Evolutionary conservation across 371 early-diverging fungal genomes (phyloP).

Genomic region (Amoeboaphelidium protococcarum): DNA sequence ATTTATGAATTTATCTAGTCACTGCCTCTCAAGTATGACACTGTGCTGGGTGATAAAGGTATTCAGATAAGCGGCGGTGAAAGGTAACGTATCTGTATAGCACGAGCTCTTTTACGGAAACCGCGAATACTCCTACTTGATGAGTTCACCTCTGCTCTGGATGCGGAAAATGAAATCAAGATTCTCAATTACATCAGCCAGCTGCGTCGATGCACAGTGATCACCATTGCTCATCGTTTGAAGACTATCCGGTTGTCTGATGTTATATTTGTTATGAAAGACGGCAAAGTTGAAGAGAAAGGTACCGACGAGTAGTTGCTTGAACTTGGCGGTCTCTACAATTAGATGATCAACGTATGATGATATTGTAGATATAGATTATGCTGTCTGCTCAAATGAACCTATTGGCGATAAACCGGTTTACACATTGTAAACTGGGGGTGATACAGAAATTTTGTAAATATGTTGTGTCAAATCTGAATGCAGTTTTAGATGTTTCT

Average conservation of each 20-base stretch:
- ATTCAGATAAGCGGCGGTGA: conserved; percentile 11
- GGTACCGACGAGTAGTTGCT: not conserved
- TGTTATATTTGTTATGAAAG: not conserved
- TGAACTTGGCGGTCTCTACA: too few species aligned
- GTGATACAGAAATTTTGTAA: too few species aligned
- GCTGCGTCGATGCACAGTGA: not conserved
- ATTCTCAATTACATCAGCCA: not conserved
- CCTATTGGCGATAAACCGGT: too few species aligned
- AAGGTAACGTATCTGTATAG: not conserved
- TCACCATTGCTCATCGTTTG: not conserved
- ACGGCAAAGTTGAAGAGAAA: not conserved
- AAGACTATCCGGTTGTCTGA: not conserved
- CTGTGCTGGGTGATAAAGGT: conserved; percentile 11
- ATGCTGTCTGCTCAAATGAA: too few species aligned
- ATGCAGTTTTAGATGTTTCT: too few species aligned
- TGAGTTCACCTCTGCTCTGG: not conserved
- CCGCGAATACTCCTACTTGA: not conserved
- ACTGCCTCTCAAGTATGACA: conserved; percentile 11
- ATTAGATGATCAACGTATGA: too few species aligned
- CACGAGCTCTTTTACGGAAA: not conserved
- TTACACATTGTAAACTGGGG: too few species aligned
- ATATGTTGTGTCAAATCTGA: too few species aligned
- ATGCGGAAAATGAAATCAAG: not conserved
- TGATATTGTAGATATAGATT: too few species aligned
- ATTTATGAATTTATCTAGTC: conserved; percentile 4